A percentile compares a stretch with the other conserved stretches of the same genome.
Conservation (phyloP, 352 stramenopile species). For the Phytophthora hybrid region DNA sequence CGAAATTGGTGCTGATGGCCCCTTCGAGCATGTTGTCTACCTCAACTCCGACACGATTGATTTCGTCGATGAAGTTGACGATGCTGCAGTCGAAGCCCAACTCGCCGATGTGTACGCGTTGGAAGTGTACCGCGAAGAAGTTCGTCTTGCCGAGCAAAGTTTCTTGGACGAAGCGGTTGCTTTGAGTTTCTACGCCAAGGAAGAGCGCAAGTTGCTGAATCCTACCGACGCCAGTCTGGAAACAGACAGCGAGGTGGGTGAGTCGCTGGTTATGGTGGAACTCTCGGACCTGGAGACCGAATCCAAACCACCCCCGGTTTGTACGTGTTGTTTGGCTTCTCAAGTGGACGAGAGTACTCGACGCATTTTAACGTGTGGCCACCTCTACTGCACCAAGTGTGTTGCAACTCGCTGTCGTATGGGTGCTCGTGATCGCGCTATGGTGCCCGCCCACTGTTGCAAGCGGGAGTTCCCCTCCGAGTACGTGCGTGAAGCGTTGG, state of each 20-base stretch:
- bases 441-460: conserved; percentile 78
- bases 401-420: conserved; percentile 63
- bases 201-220: conserved; percentile 47
- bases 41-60: conserved; percentile 20
- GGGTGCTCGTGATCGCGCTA: conserved; percentile 57
- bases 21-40: conserved; percentile 25
- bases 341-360: conserved; percentile 27
- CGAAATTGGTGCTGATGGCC: conserved; percentile 20
- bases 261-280: conserved; percentile 19
- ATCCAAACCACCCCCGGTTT: conserved; percentile 51
- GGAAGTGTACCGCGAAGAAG: conserved; percentile 52
- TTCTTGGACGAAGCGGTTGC: conserved; percentile 52
- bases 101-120: conserved; percentile 42
- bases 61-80: conserved; percentile 34
- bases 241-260: conserved; percentile 30
- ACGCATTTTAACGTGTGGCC: conserved; percentile 56
- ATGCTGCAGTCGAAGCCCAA: conserved; percentile 23
- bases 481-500: conserved; percentile 61
- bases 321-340: conserved; percentile 44
- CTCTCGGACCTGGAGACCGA: conserved; percentile 26
- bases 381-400: conserved; percentile 72
- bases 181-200: conserved; percentile 54
- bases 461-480: conserved; percentile 72
- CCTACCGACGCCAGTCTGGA: conserved; percentile 8
- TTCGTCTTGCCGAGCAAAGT: conserved; percentile 44